Percentiles rank a stretch among this genome's conserved stretches.
These are phyloP conservation scores for Eucalyptus sideroxylon DNA, from an alignment of 345 rosid species.

Conservation along the genomic window DNA sequence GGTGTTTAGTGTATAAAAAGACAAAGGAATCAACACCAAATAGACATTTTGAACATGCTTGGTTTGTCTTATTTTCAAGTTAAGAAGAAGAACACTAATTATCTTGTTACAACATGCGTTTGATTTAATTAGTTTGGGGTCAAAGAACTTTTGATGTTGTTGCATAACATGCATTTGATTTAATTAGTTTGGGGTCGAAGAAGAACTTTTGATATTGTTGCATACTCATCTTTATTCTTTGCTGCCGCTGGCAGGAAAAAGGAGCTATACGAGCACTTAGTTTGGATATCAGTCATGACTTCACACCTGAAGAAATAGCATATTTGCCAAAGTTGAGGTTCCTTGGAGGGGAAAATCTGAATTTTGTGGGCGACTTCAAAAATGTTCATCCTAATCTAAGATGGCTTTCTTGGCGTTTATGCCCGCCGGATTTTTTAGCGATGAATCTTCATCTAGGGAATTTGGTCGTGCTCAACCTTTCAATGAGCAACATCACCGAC, in stretches of 20 bases:
- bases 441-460: neutral
- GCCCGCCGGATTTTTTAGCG: accelerated
- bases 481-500: accelerated
- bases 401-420: neutral
- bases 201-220: neutral
- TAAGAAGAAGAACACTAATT: too few relatives aligned
- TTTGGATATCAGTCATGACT: neutral
- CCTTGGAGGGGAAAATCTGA: neutral
- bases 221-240: neutral
- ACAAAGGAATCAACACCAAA: neutral
- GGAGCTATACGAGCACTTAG: neutral
- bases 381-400: neutral
- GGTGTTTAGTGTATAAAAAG: neutral
- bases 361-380: neutral
- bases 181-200: too few relatives aligned
- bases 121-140: too few relatives aligned
- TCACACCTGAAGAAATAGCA: neutral
- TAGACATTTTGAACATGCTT: too few relatives aligned
- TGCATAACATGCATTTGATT: too few relatives aligned
- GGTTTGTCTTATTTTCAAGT: too few relatives aligned
- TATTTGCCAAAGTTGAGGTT: neutral
- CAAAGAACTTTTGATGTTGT: neutral
- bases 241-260: accelerated
- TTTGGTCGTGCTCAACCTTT: too few relatives aligned
- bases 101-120: accelerated